These are phyloP conservation scores for Penicillium sp. DNA, from an alignment of 2,329 filamentous ascomycete species.

Conservation along the genomic window DNA sequence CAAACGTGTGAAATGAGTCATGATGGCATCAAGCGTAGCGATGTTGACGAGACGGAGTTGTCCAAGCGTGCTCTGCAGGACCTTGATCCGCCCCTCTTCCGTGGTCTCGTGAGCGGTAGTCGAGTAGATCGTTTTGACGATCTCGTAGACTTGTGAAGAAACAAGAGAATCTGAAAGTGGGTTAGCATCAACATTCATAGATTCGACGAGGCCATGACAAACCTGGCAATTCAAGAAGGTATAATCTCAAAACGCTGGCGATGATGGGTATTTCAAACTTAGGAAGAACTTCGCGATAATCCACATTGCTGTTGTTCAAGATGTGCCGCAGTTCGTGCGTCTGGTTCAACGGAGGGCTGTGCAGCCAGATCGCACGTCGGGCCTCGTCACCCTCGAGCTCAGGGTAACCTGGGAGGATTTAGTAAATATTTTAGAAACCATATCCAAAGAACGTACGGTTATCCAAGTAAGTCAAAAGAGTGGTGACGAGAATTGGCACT, in stretches of 20 bases:
- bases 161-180: conserved; percentile 77
- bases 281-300: conserved; percentile 68
- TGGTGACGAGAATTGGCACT: conserved; percentile 86
- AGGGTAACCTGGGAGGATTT: conserved; percentile 62
- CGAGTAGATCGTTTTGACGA: conserved; percentile 93
- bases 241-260: conserved; percentile 86
- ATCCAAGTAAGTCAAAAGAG: conserved; percentile 88
- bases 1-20: conserved; percentile 94
- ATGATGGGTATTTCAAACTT: conserved; percentile 93
- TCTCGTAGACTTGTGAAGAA: conserved; percentile 96
- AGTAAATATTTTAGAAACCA: background rate
- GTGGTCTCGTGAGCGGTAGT: conserved; percentile 70
- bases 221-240: conserved; percentile 91
- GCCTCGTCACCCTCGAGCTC: conserved; percentile 96
- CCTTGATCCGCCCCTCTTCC: conserved; percentile 74
- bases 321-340: conserved; percentile 76
- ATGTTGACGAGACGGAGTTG: conserved; percentile 95
- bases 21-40: conserved; percentile 94
- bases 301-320: conserved; percentile 80
- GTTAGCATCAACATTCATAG: background rate
- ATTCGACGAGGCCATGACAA: conserved; percentile 34
- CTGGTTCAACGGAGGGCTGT: conserved; percentile 78
- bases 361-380: conserved; percentile 84
- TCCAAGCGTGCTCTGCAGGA: conserved; percentile 90
- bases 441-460: conserved; percentile 50